These are phyloP conservation scores for Chlamydomonas sp. DNA, from an alignment of 139 green algal genomes.

Conservation along the genomic window DNA sequence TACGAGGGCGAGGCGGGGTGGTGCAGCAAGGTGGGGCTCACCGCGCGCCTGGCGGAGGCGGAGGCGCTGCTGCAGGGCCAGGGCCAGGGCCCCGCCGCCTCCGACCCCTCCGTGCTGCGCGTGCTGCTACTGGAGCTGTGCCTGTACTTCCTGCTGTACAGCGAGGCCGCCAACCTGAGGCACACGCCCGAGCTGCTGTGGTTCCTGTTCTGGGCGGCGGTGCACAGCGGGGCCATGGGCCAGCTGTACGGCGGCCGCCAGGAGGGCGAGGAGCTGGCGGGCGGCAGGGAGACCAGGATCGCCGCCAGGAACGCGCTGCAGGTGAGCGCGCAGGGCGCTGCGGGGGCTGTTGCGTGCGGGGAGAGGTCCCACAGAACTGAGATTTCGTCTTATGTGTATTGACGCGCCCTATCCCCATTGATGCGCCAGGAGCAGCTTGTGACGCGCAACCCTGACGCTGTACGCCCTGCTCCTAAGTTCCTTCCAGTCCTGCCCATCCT, in stretches of 20 bases:
- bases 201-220: conserved; percentile 71
- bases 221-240: conserved; percentile 7
- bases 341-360: too few relatives aligned
- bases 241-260: conserved; percentile 2
- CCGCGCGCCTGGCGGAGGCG: not conserved
- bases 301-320: not conserved
- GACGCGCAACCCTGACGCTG: too few relatives aligned
- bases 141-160: conserved; percentile 82
- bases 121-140: conserved; percentile 50
- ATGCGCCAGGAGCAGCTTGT: too few relatives aligned
- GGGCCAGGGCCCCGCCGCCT: too few relatives aligned
- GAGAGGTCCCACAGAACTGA: not conserved
- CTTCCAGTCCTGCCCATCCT: not conserved
- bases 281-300: not conserved
- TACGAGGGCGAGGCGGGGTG: not conserved
- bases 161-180: conserved; percentile 41
- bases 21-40: not conserved
- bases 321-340: too few relatives aligned
- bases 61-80: too few relatives aligned
- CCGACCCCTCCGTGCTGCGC: not conserved
- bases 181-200: conserved; percentile 78
- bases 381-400: too few relatives aligned
- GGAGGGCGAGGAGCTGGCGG: not conserved
- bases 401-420: too few relatives aligned
- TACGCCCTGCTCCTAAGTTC: too few relatives aligned